These are phyloP conservation scores for Graphilbum fragrans DNA, from an alignment of 2,329 filamentous ascomycete species.

Conservation along the genomic window DNA sequence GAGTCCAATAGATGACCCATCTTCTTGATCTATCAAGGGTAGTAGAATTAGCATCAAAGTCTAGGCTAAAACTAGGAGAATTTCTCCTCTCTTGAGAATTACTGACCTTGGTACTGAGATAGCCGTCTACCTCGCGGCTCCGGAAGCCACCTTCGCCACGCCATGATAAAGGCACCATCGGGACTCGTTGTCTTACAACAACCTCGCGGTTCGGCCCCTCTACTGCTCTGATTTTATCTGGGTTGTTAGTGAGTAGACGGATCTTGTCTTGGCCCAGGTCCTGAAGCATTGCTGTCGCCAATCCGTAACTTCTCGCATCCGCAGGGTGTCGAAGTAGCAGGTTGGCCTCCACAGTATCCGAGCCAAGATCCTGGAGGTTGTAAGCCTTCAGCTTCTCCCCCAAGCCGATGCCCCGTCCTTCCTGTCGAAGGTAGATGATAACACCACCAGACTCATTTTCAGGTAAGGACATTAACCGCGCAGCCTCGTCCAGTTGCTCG, in stretches of 20 bases:
- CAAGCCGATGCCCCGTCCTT: constrained; percentile 88
- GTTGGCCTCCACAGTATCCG: constrained; percentile 97
- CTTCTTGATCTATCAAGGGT: constrained; percentile 58
- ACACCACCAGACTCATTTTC: constrained; percentile 59
- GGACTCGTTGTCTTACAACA: constrained; percentile 75
- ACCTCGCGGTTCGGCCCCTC: constrained; percentile 86
- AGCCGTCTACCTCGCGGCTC: constrained; percentile 83
- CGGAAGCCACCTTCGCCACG: constrained; percentile 72
- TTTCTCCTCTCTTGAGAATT: background rate
- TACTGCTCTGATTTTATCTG: constrained; percentile 88
- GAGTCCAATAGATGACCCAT: constrained; percentile 72
- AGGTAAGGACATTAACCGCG: constrained; percentile 76
- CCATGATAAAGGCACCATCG: constrained; percentile 95
- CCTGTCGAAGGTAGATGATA: constrained; percentile 90
- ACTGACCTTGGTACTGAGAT: constrained; percentile 84
- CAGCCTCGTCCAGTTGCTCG: constrained; percentile 93
- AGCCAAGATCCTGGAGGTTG: constrained; percentile 90
- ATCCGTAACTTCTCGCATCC: constrained; percentile 84
- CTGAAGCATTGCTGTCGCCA: constrained; percentile 89
- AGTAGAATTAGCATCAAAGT: background rate
- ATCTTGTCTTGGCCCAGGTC: constrained; percentile 75
- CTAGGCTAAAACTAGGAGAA: background rate
- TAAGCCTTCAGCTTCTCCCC: constrained; percentile 96
- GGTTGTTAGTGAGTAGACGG: constrained; percentile 86
- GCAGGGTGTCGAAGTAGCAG: constrained; percentile 82